Evolutionary conservation across 495 filamentous ascomycete genomes (phyloP), one percentile per base, ranked within the genome.

Genomic region (Lentithecium fluviatile): DNA sequence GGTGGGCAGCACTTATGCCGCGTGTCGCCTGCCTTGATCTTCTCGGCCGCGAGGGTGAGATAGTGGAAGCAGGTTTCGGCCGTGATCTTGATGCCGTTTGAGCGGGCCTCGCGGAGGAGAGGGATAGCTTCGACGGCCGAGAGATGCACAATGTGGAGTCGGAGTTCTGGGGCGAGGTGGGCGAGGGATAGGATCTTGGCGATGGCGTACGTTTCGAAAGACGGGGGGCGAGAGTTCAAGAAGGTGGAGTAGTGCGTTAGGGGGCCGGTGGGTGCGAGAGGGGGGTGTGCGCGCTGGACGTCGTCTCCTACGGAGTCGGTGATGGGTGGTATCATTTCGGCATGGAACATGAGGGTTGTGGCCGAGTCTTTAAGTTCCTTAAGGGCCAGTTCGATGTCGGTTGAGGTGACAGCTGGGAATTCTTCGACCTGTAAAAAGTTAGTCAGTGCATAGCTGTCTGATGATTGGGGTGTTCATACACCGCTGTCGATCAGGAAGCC

Each of bases 1-100:
- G 94, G 94, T 11, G 94, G 94, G 72, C 94, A 98, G 80, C 94
- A 98, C 75, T 98, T 98, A 77, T 97, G 91, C 57, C 94, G 78
- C 19, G 93, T 97, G 74, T 98, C 94, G 29, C 94, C 94, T 46
- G 94, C 84, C 48, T 83, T 80, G 48, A 98, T 87, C 57, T 87
- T 79, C 73, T 97, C 94, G 8, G 92, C 85, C 0, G 91, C 88
- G 12, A 98, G 81, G n/a, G 88, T 85, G 11, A 98, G 83, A 71
- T 98, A 98, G 78, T 98, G 94, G 82, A 95, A 96, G 78, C 94
- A 97, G 10, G 94, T 98, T 73, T 98, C 94, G 24, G 94, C 93
- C 1, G 94, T 96, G 76, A 98, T 88, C 56, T 93, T 91, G 62
- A 96, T 71, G 37, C 94, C 94, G 1, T 77, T 73, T n/a, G 80